Evolutionary conservation across 2,329 filamentous ascomycete species (phyloP).

Genomic region (Penicillium sp.): DNA sequence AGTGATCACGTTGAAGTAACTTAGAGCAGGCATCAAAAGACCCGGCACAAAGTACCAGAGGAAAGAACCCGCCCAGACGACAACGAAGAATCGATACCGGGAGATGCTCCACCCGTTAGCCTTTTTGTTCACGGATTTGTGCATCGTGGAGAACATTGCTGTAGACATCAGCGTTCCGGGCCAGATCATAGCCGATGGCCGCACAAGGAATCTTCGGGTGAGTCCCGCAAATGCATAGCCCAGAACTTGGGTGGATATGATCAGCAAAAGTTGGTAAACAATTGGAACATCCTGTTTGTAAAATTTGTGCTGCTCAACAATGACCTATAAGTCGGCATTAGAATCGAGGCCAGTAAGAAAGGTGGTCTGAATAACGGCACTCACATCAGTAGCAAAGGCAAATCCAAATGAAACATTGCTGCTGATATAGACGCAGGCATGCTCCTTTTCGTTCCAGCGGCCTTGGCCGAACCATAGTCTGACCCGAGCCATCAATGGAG

Average conservation of each 20-base stretch:
- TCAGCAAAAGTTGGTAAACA: slow-evolving; percentile 77
- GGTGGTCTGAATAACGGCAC: slow-evolving; percentile 19
- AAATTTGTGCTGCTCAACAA: slow-evolving; percentile 86
- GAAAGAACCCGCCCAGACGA: slow-evolving; percentile 71
- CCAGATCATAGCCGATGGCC: slow-evolving; percentile 90
- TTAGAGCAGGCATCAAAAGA: slow-evolving; percentile 78
- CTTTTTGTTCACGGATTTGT: slow-evolving; percentile 79
- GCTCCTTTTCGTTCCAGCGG: slow-evolving; percentile 84
- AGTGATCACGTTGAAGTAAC: slow-evolving; percentile 85
- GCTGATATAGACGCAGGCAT: slow-evolving; percentile 85
- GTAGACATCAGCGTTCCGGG: slow-evolving; percentile 85
- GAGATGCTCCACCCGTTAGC: slow-evolving; percentile 83
- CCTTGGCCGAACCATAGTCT: slow-evolving; percentile 79
- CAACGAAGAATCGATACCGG: slow-evolving; percentile 80
- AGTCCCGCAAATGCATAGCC: slow-evolving; percentile 86
- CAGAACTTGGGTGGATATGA: slow-evolving; percentile 81
- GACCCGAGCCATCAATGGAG: slow-evolving; percentile 42
- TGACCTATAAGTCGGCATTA: slow-evolving; percentile 53
- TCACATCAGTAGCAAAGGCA: slow-evolving; percentile 79
- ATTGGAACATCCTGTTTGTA: slow-evolving; percentile 80
- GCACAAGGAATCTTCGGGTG: slow-evolving; percentile 76
- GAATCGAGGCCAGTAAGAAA: background rate
- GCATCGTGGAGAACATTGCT: slow-evolving; percentile 84
- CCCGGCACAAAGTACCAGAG: slow-evolving; percentile 84
- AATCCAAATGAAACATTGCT: slow-evolving; percentile 90